phyloP scores from a whole-genome alignment of 176 grass and related monocot species.

The Oryza brachyantha region DNA sequence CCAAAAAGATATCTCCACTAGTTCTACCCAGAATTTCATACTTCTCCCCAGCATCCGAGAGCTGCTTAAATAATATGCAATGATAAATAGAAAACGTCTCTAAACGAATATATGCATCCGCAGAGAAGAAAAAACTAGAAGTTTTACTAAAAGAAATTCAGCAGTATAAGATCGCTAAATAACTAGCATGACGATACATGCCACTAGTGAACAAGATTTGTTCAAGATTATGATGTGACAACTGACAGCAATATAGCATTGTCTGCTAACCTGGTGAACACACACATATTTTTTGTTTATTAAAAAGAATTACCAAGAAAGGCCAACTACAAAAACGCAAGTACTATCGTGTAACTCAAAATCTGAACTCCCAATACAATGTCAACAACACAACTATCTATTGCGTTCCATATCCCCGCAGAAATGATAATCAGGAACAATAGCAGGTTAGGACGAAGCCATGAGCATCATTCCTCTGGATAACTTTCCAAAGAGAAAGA shows the following conservation, averaged over 20 bases:
- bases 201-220: not conserved
- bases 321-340: not conserved
- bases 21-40: not conserved
- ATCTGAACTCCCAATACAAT: not conserved
- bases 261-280: not conserved
- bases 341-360: not conserved
- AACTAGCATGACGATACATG: not conserved
- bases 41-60: not conserved
- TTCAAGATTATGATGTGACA: not conserved
- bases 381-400: not conserved
- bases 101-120: not conserved
- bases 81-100: not conserved
- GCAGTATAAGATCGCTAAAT: not conserved
- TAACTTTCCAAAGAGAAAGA: not conserved
- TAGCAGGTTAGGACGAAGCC: not conserved
- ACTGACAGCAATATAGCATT: not conserved
- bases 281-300: not conserved
- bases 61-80: not conserved
- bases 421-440: not conserved
- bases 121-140: not conserved
- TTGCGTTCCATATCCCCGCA: not conserved
- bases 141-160: not conserved
- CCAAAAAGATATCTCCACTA: not conserved
- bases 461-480: not conserved
- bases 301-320: constrained; percentile 2